These are phyloP conservation scores for Malassezia slooffiae DNA, from an alignment of 1,284 basidiomycete species.

Conservation along the genomic window DNA sequence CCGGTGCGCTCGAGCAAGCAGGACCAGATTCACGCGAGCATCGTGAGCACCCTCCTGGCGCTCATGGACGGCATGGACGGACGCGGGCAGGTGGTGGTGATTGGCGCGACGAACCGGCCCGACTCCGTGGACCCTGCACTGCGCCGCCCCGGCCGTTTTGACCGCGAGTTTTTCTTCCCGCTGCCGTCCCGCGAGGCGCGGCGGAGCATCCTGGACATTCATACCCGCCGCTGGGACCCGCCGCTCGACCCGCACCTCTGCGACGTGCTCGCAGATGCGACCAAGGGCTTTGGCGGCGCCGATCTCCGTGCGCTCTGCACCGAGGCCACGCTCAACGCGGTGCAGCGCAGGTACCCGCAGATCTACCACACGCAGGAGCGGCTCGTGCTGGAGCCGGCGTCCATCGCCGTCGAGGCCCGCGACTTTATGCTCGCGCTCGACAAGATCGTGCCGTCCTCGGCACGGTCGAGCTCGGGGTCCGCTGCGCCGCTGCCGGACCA, in stretches of 20 bases:
- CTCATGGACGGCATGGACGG: slow-evolving; percentile 99
- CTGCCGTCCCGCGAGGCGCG: slow-evolving; percentile 74
- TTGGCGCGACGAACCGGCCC: slow-evolving; percentile 92
- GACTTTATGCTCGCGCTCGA: slow-evolving; percentile 98
- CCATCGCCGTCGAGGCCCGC: slow-evolving; percentile 71
- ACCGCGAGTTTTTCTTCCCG: slow-evolving; percentile 96
- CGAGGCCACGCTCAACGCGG: slow-evolving; percentile 89
- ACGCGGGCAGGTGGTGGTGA: slow-evolving; percentile 84
- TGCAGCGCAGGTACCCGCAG: slow-evolving; percentile 91
- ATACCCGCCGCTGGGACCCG: slow-evolving; percentile 81
- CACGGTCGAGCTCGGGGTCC: slow-evolving; percentile 72
- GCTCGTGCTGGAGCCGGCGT: slow-evolving; percentile 70
- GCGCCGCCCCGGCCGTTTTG: slow-evolving; percentile 86
- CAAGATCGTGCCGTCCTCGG: slow-evolving; percentile 75
- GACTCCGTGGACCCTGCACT: slow-evolving; percentile 94
- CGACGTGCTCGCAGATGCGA: slow-evolving; percentile 69
- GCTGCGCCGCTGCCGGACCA: slow-evolving; percentile 76
- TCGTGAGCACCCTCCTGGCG: slow-evolving; percentile 88
- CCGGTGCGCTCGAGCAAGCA: slow-evolving; percentile 96
- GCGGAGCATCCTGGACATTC: slow-evolving; percentile 78
- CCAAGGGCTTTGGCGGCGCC: slow-evolving; percentile 96
- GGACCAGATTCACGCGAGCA: slow-evolving; percentile 96
- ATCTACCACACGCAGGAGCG: slow-evolving; percentile 88
- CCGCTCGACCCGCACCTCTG: slow-evolving; percentile 60
- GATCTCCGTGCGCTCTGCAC: slow-evolving; percentile 65